Conservation (phyloP, 2,329 filamentous ascomycete genomes). For the Hansfordia pulvinata region DNA sequence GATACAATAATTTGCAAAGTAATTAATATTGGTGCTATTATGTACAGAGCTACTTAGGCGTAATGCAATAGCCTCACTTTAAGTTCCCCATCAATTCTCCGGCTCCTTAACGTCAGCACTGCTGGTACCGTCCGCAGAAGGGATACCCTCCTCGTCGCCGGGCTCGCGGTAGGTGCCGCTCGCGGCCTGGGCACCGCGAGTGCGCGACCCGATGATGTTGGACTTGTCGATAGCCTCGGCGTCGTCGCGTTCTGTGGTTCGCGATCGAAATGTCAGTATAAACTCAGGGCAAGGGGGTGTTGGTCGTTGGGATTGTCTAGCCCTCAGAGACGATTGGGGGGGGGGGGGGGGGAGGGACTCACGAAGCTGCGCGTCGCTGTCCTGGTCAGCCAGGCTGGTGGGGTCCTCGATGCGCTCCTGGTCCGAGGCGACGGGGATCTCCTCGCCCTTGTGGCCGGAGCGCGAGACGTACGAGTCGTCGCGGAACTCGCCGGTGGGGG, state of each 20-base stretch:
- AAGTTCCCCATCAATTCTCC: not conserved
- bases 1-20: no score
- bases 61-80: no score
- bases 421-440: conserved; percentile 19
- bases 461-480: conserved; percentile 21
- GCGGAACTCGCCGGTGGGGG: conserved; percentile 9
- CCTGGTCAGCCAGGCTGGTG: conserved; percentile 14
- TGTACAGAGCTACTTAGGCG: no score
- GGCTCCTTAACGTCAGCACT: no score
- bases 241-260: conserved; percentile 17
- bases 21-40: no score
- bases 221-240: conserved; percentile 20
- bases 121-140: conserved; percentile 8
- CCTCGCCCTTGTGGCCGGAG: conserved; percentile 13
- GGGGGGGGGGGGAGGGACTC: conserved; percentile 2
- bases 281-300: not conserved
- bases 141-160: conserved; percentile 18
- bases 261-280: not conserved
- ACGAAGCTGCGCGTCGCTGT: conserved; percentile 22
- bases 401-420: conserved; percentile 18
- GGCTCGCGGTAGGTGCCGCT: conserved; percentile 16
- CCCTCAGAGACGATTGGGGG: not conserved
- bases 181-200: conserved; percentile 16
- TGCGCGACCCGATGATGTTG: conserved; percentile 22
- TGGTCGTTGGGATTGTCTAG: not conserved